Evolutionary conservation across 1,139 yeast species (phyloP), one percentile per base, ranked within the genome.

Genomic region (Taphrina wiesneri): DNA sequence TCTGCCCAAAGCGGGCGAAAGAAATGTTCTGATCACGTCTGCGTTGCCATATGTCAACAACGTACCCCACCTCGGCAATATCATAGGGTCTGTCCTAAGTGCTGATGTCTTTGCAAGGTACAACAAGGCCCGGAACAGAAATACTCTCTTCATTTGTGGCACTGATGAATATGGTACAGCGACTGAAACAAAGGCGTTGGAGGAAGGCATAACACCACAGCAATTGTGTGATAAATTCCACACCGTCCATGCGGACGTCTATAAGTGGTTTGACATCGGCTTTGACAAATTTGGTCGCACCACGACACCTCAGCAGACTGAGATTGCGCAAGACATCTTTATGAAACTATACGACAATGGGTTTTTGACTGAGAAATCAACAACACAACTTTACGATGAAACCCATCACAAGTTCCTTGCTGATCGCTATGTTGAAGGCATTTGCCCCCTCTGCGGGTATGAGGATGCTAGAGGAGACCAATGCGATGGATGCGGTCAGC

Each of bases 151-250:
- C 74, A 79, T 93, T 68, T 91, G 99, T 79, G 99, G 99, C 78
- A 95, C 99, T 45, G 99, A 93, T 76, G 99, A 93, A 78, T 95
- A 93, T 76, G 99, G 99, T 76, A 93, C 99, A 69, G 99, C 99
- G 62, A 93, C 99, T 28, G 99, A 93, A 78, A 95, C 99, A 43
- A 93, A 93, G 78, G 99, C 99, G 11, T 80, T 93, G 67, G 99
- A 93, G 77, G 98, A 93, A 74, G 86, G 88, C 54, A 87, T 90
- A 69, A 83, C 96, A 3, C 99, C 99, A 59, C 81, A 85, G 73
- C 86, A 90, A 74, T 81, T 93, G 73, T 93, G 98, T 81, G 90
- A 88, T 77, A 93, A 93, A 77, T 93, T 90, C 78, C 88, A 90
- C 77, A 82, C 82, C 69, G 83, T 93, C 71, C 99, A 93, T 77